Base-by-base conservation (phyloP, 805 yeast genomes). In the Cyberlindnera amylophila region DNA sequence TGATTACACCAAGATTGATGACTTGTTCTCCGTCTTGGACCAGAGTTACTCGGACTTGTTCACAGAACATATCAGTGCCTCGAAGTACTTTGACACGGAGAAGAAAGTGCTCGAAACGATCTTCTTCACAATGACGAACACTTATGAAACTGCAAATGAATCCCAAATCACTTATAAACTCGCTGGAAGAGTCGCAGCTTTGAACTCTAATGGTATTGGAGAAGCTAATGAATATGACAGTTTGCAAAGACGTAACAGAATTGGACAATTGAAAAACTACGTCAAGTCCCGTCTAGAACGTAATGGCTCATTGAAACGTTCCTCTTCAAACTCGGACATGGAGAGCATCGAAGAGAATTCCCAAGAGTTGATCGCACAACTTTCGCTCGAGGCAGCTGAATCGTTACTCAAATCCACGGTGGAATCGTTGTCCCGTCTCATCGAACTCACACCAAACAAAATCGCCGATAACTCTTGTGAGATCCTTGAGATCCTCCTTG, bases 1-100 rank as follows among this genome's bases (percentile, higher is more conserved):
- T 70, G 32, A 78, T 65, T 33, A 43, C 29, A 28, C 38, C 37
- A 56, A 55, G 34, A 65, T 67, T 29, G 71, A 66, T 34, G 71
- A 65, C 26, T 55, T 76, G 29, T 62, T 65, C 8, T 49, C 63
- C 6, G 73, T 82, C 4, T 65, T 91, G 29, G 96, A 90, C 50
- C 88, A 82, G 53, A 74, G 79, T 45, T 79, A 71, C 55, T 72
- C 75, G n/a, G 95, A 85, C 51, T 63, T 87, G 14, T 91, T 91
- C 60, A 71, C 77, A 15, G 81, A 82, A 36, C 85, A 79, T 56
- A 64, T 85, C 21, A 73, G 74, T 23, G 86, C 83, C 44, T 76
- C 77, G 45, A 70, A 74, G 36, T 90, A 88, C 62, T 81, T 90
- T 54, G 79, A 70, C 31, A 55, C 74, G 31, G 97, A 89, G 57